phyloP scores from a whole-genome alignment of 257 asterid species.

The Solanum pennellii region DNA sequence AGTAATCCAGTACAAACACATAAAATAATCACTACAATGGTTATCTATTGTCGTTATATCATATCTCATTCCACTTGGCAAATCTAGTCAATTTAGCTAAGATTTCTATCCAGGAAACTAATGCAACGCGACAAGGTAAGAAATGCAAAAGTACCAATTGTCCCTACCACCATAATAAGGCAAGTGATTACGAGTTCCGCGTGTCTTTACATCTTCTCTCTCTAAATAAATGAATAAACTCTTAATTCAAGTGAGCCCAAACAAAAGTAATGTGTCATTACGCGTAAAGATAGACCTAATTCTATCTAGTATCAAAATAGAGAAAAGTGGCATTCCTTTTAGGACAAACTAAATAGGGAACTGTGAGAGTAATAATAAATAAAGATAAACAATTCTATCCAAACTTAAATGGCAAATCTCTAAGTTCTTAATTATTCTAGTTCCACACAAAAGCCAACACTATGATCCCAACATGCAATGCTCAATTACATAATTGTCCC shows the following conservation, averaged over 20 bases:
- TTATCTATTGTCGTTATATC: neutral
- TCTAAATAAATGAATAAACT: neutral
- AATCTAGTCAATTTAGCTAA: neutral
- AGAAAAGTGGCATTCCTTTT: neutral
- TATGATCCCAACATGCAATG: neutral
- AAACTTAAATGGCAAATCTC: neutral
- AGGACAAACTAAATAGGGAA: neutral
- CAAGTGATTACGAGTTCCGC: neutral
- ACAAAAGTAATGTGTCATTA: neutral
- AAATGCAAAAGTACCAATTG: neutral
- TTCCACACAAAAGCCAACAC: neutral
- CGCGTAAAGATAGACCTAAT: neutral
- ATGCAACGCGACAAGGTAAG: neutral
- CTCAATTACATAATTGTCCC: neutral
- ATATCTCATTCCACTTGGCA: neutral
- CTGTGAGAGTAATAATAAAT: too few relatives aligned
- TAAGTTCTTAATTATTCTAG: neutral
- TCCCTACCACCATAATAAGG: neutral
- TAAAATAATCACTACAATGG: neutral
- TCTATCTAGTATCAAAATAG: neutral
- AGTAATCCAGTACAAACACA: neutral
- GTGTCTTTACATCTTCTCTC: neutral
- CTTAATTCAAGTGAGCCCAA: neutral
- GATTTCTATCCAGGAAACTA: neutral
- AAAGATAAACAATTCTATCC: neutral